Evolutionary conservation across 768 basidiomycete species (phyloP), one percentile per base, ranked within the genome.

Genomic region (Boletus subparvulus): DNA sequence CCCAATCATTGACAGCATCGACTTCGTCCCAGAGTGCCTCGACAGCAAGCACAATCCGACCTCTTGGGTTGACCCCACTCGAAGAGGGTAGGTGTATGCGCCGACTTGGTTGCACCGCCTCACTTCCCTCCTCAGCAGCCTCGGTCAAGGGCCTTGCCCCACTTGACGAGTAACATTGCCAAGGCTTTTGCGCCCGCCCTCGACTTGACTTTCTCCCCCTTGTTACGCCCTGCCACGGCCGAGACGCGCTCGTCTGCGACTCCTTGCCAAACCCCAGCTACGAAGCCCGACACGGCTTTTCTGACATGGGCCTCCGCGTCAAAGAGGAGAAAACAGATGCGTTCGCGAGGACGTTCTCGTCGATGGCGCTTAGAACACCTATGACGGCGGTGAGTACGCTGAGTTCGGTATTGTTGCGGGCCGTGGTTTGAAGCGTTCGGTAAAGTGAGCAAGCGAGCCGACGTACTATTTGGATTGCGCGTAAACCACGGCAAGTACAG

Each of bases 371-470:
- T 17, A 98, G 82, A 6, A 96, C 87, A 32, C 86, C 82, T 26
- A 98, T 86, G 21, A 93, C 89, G 7, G 90, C 85, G 3, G 95
- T 87, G n/a, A 96, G 89, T 28, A 98, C 90, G 7, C 81, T 70
- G 2, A 90, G 70, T 59, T 98, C 95, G 32, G 87, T 84, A 66
- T 99, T 97, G 13, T 85, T 79, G 9, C 85, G 83, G 1, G 96
- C 95, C 94, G 86, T 11, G 87, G 84, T 70, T 93, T 94, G 77
- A 97, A 94, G n/a, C 94, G 90, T 58, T 95, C 87, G 6, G 96
- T 97, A 66, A 98, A 97, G 66, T 90, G 88, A 55, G 89, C 88
- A 54, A 97, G 78, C 1, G 89, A 78, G 47, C 78, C 74, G 56
- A 92, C 82, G 71, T 91, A n/a, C n/a, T n/a, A 87, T 48, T 88